Evolutionary conservation across 2,329 filamentous ascomycete genomes (phyloP), one percentile per base, ranked within the genome.

Genomic region (Paraphaeosphaeria sporulosa): DNA sequence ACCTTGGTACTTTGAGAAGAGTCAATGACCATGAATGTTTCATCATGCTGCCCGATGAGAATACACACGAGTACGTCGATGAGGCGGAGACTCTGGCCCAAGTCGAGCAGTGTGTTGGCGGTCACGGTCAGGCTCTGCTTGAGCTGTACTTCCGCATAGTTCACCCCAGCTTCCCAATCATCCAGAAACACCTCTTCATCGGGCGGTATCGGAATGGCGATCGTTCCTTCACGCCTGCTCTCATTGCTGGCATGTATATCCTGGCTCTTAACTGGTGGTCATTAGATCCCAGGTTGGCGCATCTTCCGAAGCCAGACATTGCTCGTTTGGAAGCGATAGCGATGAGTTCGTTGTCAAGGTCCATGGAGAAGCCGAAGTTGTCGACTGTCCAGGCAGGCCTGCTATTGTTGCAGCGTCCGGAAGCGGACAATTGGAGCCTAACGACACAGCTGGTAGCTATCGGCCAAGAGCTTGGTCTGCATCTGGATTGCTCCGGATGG

Each of bases 201-300:
- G 90, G 94, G 75, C 90, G 91, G 71, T 92, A 94, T 79, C 87
- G 88, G 51, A 86, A 88, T 67, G 89, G 88, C 44, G 87, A 91
- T 69, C 86, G 86, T 56, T 89, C 91, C 66, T 91, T 94, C 71
- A 89, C 91, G 15, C 91, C 92, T 1, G 87, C 90, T 12, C 81
- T 95, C 27, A 83, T 96, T 17, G 91, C 91, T 34, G 91, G 91
- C 55, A 89, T 96, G 69, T 95, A 96, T 71, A 87, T 96, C 25
- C 82, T 97, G 25, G 92, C 93, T 9, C 86, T 96, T 71, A 93
- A 94, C 76, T 96, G 93, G 89, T 95, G 93, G 89, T 88, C 92
- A 54, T 85, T 91, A 63, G 90, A 89, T 63, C 85, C 88, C 19
- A 86, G 88, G 23, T 83, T 94, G 25, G 85, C 87, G 42, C 81